Evolutionary conservation across 805 yeast genomes (phyloP).

Genomic region (Lipomyces mesembrius): DNA sequence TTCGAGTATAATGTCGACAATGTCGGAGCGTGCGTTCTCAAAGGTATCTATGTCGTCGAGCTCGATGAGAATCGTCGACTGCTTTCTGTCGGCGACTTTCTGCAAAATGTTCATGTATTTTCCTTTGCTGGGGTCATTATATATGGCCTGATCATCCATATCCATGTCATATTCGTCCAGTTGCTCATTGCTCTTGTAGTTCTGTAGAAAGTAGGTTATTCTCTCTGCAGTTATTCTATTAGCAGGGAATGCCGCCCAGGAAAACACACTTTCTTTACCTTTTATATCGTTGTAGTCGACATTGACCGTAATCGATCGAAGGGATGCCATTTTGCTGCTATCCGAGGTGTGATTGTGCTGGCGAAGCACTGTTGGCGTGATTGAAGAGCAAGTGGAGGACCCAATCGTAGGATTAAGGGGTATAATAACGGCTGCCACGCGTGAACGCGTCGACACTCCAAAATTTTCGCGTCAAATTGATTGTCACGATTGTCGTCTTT

Average conservation of each 20-base stretch:
- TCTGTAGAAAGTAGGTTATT: constrained; percentile 32
- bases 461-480: not conserved
- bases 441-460: not conserved
- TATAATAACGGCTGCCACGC: not conserved
- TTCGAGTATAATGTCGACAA: constrained; percentile 64
- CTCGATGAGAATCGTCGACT: constrained; percentile 69
- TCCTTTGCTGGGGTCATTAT: constrained; percentile 51
- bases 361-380: not conserved
- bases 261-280: constrained; percentile 32
- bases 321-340: constrained; percentile 54
- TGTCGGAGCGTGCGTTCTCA: constrained; percentile 53
- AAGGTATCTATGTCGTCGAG: constrained; percentile 80
- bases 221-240: constrained; percentile 19
- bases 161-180: constrained; percentile 42
- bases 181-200: constrained; percentile 26
- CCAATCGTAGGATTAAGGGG: not conserved
- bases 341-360: constrained; percentile 3
- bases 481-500: too few species aligned
- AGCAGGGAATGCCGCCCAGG: not conserved
- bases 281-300: constrained; percentile 69
- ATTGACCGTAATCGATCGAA: constrained; percentile 56
- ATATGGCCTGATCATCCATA: constrained; percentile 40
- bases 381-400: not conserved
- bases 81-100: constrained; percentile 81
- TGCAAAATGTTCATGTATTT: constrained; percentile 80